Evolutionary conservation across 139 green algal species (phyloP).

Genomic region (Auxenochlorella protothecoides): DNA sequence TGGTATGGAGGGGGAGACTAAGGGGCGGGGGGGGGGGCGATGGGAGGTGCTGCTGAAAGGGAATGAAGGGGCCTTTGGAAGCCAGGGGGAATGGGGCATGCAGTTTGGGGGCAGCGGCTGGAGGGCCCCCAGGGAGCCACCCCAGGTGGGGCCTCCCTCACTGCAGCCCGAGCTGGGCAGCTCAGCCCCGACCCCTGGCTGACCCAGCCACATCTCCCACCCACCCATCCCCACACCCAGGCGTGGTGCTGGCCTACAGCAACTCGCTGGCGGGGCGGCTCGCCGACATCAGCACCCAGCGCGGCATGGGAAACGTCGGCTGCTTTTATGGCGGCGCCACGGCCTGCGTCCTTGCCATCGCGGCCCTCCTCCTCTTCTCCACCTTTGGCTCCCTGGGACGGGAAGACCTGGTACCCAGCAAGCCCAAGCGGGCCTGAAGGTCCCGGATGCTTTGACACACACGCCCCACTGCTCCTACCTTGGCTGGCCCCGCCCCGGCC

Average conservation of each 20-base stretch:
- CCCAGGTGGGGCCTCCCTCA: neutral
- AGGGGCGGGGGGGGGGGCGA: too few relatives aligned
- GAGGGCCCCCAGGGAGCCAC: too few relatives aligned
- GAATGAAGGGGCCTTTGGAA: too few relatives aligned
- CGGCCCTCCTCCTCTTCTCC: conserved; percentile 44
- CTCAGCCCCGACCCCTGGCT: too few relatives aligned
- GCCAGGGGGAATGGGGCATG: too few relatives aligned
- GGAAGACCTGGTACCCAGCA: neutral
- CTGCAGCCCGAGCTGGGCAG: too few relatives aligned
- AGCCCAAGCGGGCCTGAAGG: neutral
- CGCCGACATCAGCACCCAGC: conserved; percentile 38
- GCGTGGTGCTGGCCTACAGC: conserved; percentile 52
- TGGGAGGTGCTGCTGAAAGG: too few relatives aligned
- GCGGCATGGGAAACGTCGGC: conserved; percentile 50
- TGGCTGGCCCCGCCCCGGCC: too few relatives aligned
- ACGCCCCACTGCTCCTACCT: neutral
- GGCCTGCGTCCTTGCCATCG: conserved; percentile 32
- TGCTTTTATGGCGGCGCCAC: conserved; percentile 63
- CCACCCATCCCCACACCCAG: neutral
- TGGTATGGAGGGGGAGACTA: neutral
- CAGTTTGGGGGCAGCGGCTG: too few relatives aligned
- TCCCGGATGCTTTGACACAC: neutral
- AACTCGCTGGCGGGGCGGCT: conserved; percentile 59
- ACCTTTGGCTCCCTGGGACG: conserved; percentile 42
- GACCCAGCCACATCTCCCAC: too few relatives aligned